Base-by-base conservation (phyloP, 2,329 filamentous ascomycete genomes). In the Ascochyta lentis region DNA sequence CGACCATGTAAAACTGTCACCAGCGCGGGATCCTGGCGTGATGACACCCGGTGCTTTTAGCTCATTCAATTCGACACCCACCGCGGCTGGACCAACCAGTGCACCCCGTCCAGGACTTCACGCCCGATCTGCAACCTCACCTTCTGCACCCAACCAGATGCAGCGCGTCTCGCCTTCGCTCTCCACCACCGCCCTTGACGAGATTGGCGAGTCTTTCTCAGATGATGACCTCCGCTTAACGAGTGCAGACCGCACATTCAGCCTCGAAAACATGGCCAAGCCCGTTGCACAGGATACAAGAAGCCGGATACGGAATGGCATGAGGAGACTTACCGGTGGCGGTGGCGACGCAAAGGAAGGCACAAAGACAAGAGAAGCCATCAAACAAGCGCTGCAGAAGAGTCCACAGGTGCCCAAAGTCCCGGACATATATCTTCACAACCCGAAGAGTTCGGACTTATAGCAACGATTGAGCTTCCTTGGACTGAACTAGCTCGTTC, bases 51-150 rank as follows among this genome's bases (percentile, higher is more conserved):
- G 86, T 13, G 81, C 81, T 22, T 86, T 83, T 62, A 78, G 80
- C 50, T 64, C 67, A 10, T 69, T 72, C 57, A 66, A 62, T 34
- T 64, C 73, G 8, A 64, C 66, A 15, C 50, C 64, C 15, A 54
- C 66, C 16, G 49, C 54, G 35, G 41, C 71, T n/a, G 53, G 37
- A 7, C 53, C 53, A 26, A 62, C 53, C 29, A 63, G 59, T 38
- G 46, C 50, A 1, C 48, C 63, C 19, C 75, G 92, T 5, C 90
- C 91, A 0, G 84, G 84, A 3, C 79, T 96, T 19, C 93, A 96
- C 71, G 84, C 86, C 6, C 87, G 94, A 16, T 96, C 92, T 12
- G 85, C 96, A 47, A 97, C 94, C 0, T 96, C 91, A 0, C 93
- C 94, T 0, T 81, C 80, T 13, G 84, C 84, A 58, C 78, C 71